phyloP scores from a whole-genome alignment of 2,329 filamentous ascomycete species.

The Gnomoniopsis smithogilvyi region DNA sequence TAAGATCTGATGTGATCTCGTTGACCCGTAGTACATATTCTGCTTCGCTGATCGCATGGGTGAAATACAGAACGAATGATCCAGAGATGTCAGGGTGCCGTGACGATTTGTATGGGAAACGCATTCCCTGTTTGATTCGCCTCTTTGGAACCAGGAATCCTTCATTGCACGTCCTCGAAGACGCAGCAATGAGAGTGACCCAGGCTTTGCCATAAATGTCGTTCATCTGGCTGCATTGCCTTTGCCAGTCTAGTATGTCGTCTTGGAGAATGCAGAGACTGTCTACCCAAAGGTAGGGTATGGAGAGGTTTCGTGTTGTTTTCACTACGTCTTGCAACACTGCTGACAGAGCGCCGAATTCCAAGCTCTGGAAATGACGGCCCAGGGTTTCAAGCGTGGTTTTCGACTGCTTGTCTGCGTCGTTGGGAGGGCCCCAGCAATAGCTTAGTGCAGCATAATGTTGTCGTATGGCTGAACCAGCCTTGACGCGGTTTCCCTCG shows the following conservation, averaged over 20 bases:
- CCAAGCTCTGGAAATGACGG: neutral
- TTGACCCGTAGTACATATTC: neutral
- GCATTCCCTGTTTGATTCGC: fast-evolving
- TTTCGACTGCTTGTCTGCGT: neutral
- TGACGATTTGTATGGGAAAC: neutral
- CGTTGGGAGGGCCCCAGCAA: neutral
- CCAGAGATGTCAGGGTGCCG: neutral
- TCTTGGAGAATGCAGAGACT: neutral
- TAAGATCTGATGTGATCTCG: neutral
- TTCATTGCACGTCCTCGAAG: neutral
- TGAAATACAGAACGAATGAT: neutral
- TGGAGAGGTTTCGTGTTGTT: neutral
- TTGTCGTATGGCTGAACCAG: neutral
- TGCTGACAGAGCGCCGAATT: neutral
- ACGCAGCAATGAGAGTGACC: neutral
- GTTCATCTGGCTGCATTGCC: neutral
- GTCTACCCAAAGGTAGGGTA: constrained; percentile 2
- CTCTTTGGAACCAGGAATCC: neutral
- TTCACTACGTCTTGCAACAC: neutral
- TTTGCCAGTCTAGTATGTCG: neutral
- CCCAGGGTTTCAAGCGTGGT: neutral
- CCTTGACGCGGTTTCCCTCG: neutral
- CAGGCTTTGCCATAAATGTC: neutral
- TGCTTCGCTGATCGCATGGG: neutral
- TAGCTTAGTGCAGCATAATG: neutral